phyloP scores from a whole-genome alignment of 805 yeast genomes.

The Tetrapisispora fleetii region DNA sequence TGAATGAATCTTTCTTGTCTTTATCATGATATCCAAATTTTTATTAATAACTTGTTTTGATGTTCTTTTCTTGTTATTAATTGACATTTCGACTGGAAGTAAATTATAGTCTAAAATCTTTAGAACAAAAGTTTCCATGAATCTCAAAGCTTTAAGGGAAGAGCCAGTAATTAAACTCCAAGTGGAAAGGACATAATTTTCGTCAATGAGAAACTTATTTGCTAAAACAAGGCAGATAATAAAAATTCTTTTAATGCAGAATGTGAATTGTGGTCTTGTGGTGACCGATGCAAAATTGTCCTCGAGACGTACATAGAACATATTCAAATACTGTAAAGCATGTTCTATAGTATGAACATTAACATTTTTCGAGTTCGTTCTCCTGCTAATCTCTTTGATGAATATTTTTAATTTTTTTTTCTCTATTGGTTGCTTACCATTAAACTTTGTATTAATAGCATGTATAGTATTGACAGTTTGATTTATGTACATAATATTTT shows the following conservation, averaged over 20 bases:
- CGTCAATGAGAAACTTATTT: slow-evolving; percentile 13
- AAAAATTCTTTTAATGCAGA: slow-evolving; percentile 12
- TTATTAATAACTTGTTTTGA: neutral
- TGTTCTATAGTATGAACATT: neutral
- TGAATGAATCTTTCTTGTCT: neutral
- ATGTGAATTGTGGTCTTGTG: slow-evolving; percentile 8
- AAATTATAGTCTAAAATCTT: slow-evolving; percentile 12
- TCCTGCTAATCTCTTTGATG: slow-evolving; percentile 9
- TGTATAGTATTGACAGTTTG: neutral
- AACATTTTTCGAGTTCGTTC: slow-evolving; percentile 5
- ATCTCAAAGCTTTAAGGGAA: slow-evolving; percentile 5
- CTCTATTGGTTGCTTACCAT: slow-evolving; percentile 2
- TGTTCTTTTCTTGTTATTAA: neutral
- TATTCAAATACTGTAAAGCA: neutral
- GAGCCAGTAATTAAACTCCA: slow-evolving; percentile 14
- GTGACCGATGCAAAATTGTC: neutral
- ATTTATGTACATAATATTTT: neutral
- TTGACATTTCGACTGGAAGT: neutral
- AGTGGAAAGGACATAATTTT: slow-evolving; percentile 9
- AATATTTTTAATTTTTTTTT: slow-evolving; percentile 3
- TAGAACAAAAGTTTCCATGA: slow-evolving; percentile 17
- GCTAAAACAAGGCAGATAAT: slow-evolving; percentile 10
- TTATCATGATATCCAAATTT: neutral
- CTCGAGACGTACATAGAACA: neutral
- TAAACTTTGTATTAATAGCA: neutral